phyloP scores from a whole-genome alignment of 257 asterid genomes.

The Vinca minor region DNA sequence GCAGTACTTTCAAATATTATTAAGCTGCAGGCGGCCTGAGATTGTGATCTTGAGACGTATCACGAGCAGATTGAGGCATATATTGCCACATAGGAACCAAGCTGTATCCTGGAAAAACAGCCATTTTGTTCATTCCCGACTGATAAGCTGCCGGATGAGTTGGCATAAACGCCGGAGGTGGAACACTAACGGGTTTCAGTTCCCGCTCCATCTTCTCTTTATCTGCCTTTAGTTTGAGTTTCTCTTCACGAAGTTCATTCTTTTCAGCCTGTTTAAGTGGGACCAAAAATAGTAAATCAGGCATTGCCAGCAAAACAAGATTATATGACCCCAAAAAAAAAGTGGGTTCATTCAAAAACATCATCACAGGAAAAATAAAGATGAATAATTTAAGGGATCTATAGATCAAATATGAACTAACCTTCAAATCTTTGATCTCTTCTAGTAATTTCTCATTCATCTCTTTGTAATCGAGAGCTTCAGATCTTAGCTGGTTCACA shows the following conservation, averaged over 20 bases:
- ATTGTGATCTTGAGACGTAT: slow-evolving; percentile 69
- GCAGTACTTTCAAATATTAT: slow-evolving; percentile 17
- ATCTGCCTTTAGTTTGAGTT: slow-evolving; percentile 54
- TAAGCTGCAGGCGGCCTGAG: slow-evolving; percentile 89
- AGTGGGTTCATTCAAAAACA: background rate
- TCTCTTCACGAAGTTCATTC: slow-evolving; percentile 84
- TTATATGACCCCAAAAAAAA: background rate
- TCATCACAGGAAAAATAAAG: background rate
- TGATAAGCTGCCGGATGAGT: slow-evolving; percentile 58
- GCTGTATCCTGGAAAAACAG: slow-evolving; percentile 63
- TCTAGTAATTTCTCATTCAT: slow-evolving; percentile 53
- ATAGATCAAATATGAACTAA: slow-evolving; percentile 12
- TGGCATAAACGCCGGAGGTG: slow-evolving; percentile 56
- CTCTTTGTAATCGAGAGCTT: slow-evolving; percentile 44
- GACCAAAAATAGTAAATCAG: background rate
- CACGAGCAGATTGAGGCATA: slow-evolving; percentile 54
- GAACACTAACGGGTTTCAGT: slow-evolving; percentile 40
- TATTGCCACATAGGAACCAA: slow-evolving; percentile 85
- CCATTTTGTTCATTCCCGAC: slow-evolving; percentile 49
- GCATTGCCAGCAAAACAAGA: background rate
- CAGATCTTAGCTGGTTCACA: slow-evolving; percentile 50
- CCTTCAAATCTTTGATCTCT: slow-evolving; percentile 72
- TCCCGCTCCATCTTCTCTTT: slow-evolving; percentile 77
- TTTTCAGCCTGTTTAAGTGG: slow-evolving; percentile 52
- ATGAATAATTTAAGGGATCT: no score